These are phyloP conservation scores for Penicillium simplicissimum DNA, from an alignment of 495 filamentous ascomycete species.

Conservation along the genomic window DNA sequence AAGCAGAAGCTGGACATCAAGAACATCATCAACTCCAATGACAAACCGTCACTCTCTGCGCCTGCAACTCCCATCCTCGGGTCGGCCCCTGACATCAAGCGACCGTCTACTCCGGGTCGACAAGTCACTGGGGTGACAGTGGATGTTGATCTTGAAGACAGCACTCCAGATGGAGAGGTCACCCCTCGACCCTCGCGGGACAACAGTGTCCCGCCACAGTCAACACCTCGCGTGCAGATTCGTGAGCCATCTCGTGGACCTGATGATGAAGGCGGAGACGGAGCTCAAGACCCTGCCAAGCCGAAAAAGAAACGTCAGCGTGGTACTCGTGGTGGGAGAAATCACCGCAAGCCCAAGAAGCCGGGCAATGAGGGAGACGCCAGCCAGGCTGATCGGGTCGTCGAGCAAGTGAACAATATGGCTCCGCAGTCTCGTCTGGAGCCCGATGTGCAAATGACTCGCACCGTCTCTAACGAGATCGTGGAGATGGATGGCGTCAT, in stretches of 20 bases:
- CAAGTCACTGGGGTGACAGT: slow-evolving; percentile 36
- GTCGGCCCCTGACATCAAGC: slow-evolving; percentile 30
- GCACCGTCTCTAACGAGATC: slow-evolving; percentile 43
- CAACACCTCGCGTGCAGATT: slow-evolving; percentile 42
- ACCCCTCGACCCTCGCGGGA: slow-evolving; percentile 32
- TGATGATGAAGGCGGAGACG: slow-evolving; percentile 42
- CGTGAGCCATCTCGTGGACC: slow-evolving; percentile 44
- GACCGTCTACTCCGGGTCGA: slow-evolving; percentile 25
- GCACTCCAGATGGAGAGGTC: slow-evolving; percentile 23
- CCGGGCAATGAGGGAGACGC: slow-evolving; percentile 43
- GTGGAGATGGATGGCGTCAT: slow-evolving; percentile 52
- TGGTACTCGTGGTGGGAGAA: slow-evolving; percentile 77
- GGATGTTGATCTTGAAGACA: slow-evolving; percentile 33
- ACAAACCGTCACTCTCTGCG: slow-evolving; percentile 43
- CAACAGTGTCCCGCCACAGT: slow-evolving; percentile 19
- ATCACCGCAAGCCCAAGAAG: slow-evolving; percentile 65
- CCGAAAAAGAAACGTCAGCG: slow-evolving; percentile 75
- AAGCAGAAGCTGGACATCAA: slow-evolving; percentile 55
- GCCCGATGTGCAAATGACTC: slow-evolving; percentile 52
- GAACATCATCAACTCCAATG: slow-evolving; percentile 50
- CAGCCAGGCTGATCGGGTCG: slow-evolving; percentile 45
- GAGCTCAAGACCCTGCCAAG: slow-evolving; percentile 45
- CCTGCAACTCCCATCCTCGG: slow-evolving; percentile 45
- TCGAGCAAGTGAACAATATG: slow-evolving; percentile 41
- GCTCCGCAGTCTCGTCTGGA: slow-evolving; percentile 52